Percentiles rank a stretch among this genome's conserved stretches.
Evolutionary conservation across 129 eudicot genomes (phyloP).

Genomic region (Erigeron canadensis): DNA sequence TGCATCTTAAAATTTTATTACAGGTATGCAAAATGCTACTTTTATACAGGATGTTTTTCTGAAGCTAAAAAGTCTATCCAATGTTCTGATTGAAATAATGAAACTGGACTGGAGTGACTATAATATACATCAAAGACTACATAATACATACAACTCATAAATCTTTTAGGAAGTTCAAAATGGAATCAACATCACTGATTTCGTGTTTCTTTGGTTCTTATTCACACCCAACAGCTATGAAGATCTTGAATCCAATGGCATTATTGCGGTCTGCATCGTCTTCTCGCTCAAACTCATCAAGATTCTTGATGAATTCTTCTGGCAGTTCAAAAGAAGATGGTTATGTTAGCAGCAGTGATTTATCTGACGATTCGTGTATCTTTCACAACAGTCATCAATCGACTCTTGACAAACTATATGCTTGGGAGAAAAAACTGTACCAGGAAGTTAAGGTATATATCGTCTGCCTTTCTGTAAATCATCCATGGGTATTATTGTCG

Average conservation of each 20-base stretch:
- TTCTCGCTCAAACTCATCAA: conserved; percentile 84
- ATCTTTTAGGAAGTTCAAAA: background rate
- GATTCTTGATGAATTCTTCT: conserved; percentile 62
- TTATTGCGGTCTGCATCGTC: conserved; percentile 91
- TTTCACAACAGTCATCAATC: conserved; percentile 84
- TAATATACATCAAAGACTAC: too few relatives aligned
- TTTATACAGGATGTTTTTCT: too few relatives aligned
- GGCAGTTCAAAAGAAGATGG: conserved; percentile 62
- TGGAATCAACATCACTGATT: background rate
- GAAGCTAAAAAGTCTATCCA: too few relatives aligned
- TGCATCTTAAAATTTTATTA: too few relatives aligned
- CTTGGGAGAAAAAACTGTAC: conserved; percentile 97
- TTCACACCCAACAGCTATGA: conserved; percentile 53
- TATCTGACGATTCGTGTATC: conserved; percentile 63
- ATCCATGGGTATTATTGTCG: conserved; percentile 8
- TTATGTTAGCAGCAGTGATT: conserved; percentile 69
- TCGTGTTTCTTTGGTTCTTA: background rate
- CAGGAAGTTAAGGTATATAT: conserved; percentile 87
- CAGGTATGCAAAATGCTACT: too few relatives aligned
- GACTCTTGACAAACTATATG: conserved; percentile 72
- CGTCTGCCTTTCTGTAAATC: background rate
- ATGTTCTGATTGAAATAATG: too few relatives aligned
- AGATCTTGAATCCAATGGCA: conserved; percentile 90
- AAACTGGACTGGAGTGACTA: too few relatives aligned
- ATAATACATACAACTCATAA: too few relatives aligned